Evolutionary conservation across 768 basidiomycete species (phyloP).

Genomic region (Infundibulicybe gibba): DNA sequence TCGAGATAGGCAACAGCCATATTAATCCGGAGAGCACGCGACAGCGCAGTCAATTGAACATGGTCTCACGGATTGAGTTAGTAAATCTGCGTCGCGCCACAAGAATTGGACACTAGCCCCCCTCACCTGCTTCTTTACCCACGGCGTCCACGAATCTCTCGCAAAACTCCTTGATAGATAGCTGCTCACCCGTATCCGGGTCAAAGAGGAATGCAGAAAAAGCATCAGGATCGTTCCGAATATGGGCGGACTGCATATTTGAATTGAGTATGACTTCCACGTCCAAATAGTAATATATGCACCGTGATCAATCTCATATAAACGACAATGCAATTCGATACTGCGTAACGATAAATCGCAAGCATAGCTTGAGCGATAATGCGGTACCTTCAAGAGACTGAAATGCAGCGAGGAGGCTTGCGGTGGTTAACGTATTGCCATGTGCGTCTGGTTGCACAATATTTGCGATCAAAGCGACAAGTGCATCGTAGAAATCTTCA

Average conservation of each 20-base stretch:
- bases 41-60: slow-evolving; percentile 76
- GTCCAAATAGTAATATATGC: slow-evolving; percentile 7
- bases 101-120: background rate
- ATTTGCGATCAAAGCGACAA: slow-evolving; percentile 46
- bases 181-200: slow-evolving; percentile 60
- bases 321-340: slow-evolving; percentile 71
- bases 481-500: slow-evolving; percentile 72
- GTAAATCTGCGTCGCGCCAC: background rate
- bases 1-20: slow-evolving; percentile 81
- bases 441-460: slow-evolving; percentile 33
- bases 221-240: slow-evolving; percentile 56
- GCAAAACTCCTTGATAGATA: slow-evolving; percentile 67
- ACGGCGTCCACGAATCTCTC: slow-evolving; percentile 71
- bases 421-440: slow-evolving; percentile 29
- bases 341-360: slow-evolving; percentile 21
- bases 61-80: slow-evolving; percentile 49
- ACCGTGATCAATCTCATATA: slow-evolving; percentile 79
- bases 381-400: slow-evolving; percentile 45
- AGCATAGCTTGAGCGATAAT: background rate
- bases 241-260: slow-evolving; percentile 68
- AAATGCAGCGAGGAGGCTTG: slow-evolving; percentile 46
- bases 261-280: background rate
- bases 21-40: slow-evolving; percentile 61
- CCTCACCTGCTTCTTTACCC: slow-evolving; percentile 72
- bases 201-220: slow-evolving; percentile 76